Evolutionary conservation across 2,329 filamentous ascomycete species (phyloP), one percentile per base, ranked within the genome.

Genomic region (Dothideomycetes sp.): DNA sequence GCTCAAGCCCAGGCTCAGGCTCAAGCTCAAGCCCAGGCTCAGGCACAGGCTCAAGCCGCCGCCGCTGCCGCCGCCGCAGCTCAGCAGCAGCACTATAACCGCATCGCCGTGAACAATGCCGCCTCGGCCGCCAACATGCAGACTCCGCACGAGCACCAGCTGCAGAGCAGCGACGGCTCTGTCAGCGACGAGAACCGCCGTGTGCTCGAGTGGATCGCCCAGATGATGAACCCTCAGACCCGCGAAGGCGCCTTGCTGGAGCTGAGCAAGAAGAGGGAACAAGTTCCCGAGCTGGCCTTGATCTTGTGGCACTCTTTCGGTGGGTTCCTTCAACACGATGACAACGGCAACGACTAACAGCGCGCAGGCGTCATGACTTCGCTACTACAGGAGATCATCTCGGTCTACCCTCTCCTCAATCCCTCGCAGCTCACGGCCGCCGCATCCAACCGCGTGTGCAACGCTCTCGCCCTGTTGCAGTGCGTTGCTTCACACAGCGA

Each of bases 291-390:
- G 67, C 71, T 98, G 45, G 91, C 91, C 33, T 70, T 98, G 54
- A 94, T 98, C 47, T 71, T 98, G 47, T 98, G 91, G 91, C 91
- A 98, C 64, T 96, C 89, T 3, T 96, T 95, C 57, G 91, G 89
- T 94, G 76, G 49, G 78, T 64, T 39, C 12, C 17, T 28, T 27
- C 27, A 15, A n/a, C n/a, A 35, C 25, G 6, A 8, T 24, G 13
- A 10, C 13, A 17, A 15, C 15, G 18, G 12, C 10, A 12, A 5
- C n/a, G 20, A 16, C 20, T 24, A 22, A 38, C 20, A 8, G n/a
- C 31, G 22, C 30, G 45, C 50, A 94, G 87, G 88, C 55, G 91
- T 98, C 57, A 98, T 98, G 91, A 95, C 91, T 32, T 94, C 87
- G 41, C 72, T 98, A 17, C 75, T 96, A 23, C 89, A 96, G 63